Evolutionary conservation across 495 filamentous ascomycete species (phyloP), one percentile per base, ranked within the genome.

Genomic region (Aspergillus diversus): DNA sequence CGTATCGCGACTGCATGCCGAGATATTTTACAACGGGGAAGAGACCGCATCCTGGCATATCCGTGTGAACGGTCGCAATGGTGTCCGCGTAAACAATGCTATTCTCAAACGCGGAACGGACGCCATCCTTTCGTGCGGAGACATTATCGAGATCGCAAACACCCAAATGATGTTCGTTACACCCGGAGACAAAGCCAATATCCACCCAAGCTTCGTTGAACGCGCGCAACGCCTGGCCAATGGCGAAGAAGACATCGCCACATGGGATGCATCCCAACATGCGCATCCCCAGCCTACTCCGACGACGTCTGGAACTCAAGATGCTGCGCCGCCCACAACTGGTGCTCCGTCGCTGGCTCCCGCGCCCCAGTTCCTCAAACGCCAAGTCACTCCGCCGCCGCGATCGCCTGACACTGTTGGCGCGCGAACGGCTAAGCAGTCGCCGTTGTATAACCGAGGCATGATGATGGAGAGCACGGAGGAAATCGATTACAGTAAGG

Each of bases 131-230:
- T 83, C 84, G 17, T 94, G 91, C 71, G 95, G 95, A 35, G 86
- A 92, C 70, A 90, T 98, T 54, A 88, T 99, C 58, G 91, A 96
- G 68, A 89, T 97, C 73, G 90, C 88, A 61, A 92, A 92, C 50
- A 87, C 92, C 6, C 92, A 98, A 78, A 99, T 99, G 95, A 92
- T 98, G 86, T 99, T 98, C 77, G 90, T 97, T 16, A 83, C 93
- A 31, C 92, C 95, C n/a, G 74, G 84, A 64, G 77, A 85, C 73
- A 73, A 84, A 65, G 75, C 82, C 71, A 71, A 83, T n/a, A 87
- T 95, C 59, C 66, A 85, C 60, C 74, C 82, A 55, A 74, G 77
- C 75, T 75, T 87, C 73, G 63, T 87, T 71, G 71, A 86, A 65
- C 55, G 83, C 70, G 61, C 78, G 16, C 74, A 81, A 64, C 80